Conservation (phyloP, 495 filamentous ascomycete species). For the Lophiotrema nucula region DNA sequence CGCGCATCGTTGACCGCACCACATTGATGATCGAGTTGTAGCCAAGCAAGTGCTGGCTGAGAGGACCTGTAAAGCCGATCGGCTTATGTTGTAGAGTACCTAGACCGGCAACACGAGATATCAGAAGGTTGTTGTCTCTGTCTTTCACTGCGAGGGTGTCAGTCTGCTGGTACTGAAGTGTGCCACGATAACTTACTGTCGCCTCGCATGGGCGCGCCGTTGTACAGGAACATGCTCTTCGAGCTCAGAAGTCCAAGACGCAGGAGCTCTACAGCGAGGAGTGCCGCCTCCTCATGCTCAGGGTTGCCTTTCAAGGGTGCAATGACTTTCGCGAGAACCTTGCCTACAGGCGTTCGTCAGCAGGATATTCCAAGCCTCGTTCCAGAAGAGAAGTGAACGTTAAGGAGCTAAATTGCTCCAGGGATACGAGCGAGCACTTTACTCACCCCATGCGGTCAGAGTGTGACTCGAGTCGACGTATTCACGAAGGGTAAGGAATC, state of each 20-base stretch:
- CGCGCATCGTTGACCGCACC: slow-evolving; percentile 73
- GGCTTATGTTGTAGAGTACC: slow-evolving; percentile 75
- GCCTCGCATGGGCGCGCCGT: slow-evolving; percentile 35
- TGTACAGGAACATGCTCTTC: slow-evolving; percentile 55
- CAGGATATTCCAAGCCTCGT: no score
- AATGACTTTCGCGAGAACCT: slow-evolving; percentile 68
- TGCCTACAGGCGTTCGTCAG: no score
- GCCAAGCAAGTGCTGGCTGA: slow-evolving; percentile 83
- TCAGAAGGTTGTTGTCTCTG: slow-evolving; percentile 59
- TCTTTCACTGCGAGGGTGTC: slow-evolving; percentile 16
- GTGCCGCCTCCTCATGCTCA: slow-evolving; percentile 43
- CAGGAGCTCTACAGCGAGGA: slow-evolving; percentile 30
- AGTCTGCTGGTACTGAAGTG: slow-evolving; percentile 35
- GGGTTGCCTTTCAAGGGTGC: slow-evolving; percentile 50
- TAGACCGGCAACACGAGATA: slow-evolving; percentile 81
- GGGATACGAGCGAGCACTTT: no score
- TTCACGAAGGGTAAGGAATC: slow-evolving; percentile 82
- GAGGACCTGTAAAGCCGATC: slow-evolving; percentile 90
- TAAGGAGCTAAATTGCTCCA: no score
- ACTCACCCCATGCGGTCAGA: slow-evolving; percentile 77
- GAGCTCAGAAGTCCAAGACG: slow-evolving; percentile 44
- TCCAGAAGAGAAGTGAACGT: no score
- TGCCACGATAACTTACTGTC: slow-evolving; percentile 18
- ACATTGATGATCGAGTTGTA: slow-evolving; percentile 81
- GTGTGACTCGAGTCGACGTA: slow-evolving; percentile 79